phyloP scores from a whole-genome alignment of 2,329 filamentous ascomycete genomes.

The Dactylellina leptospora region DNA sequence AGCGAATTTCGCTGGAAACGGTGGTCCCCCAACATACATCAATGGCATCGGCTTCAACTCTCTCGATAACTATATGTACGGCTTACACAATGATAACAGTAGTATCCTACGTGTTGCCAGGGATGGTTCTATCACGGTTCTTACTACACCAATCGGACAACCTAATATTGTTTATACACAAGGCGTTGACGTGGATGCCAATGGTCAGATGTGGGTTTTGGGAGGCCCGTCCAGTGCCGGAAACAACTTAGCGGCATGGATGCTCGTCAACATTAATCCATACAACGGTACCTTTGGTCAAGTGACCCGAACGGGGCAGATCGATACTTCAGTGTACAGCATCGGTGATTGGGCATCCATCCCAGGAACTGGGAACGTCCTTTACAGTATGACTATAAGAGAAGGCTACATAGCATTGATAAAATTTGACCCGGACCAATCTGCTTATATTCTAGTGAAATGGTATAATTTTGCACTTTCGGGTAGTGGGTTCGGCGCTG shows the following conservation, averaged over 20 bases:
- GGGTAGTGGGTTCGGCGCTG: neutral
- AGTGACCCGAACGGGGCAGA: neutral
- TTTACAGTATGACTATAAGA: neutral
- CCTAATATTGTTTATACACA: too few species aligned
- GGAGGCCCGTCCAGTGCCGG: neutral
- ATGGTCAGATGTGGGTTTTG: conserved; percentile 4
- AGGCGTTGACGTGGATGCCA: conserved; percentile 7
- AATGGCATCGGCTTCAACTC: neutral
- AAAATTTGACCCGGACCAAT: neutral
- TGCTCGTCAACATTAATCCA: neutral
- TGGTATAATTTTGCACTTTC: neutral
- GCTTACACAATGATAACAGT: neutral
- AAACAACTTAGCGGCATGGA: neutral
- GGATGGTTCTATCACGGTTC: neutral
- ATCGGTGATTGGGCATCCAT: neutral
- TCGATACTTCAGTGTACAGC: neutral
- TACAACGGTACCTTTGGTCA: neutral
- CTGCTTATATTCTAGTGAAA: neutral
- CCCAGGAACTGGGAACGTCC: neutral
- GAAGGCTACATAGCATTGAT: neutral
- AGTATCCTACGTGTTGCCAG: neutral
- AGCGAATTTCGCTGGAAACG: neutral
- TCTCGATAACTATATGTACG: conserved; percentile 5
- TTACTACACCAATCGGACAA: neutral
- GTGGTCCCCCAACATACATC: neutral